These are phyloP conservation scores for Medicago ruthenica DNA, from an alignment of 306 rosid species.

Conservation along the genomic window DNA sequence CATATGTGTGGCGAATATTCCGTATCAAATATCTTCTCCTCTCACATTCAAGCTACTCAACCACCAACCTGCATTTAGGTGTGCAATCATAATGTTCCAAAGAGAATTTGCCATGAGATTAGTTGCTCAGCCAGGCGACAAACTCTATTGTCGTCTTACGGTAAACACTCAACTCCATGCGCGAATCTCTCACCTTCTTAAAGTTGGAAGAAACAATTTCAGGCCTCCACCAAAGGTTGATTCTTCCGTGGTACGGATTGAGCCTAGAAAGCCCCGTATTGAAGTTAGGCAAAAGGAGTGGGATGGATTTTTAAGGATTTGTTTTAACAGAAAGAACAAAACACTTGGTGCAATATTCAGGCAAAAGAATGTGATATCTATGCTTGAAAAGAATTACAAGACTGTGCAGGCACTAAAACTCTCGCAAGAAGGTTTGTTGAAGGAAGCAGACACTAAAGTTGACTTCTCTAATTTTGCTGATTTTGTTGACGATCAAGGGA, in stretches of 20 bases:
- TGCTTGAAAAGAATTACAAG: conserved; percentile 87
- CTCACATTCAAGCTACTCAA: conserved; percentile 85
- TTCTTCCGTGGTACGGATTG: conserved; percentile 87
- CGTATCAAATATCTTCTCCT: conserved; percentile 93
- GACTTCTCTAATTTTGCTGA: conserved; percentile 54
- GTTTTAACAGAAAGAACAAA: conserved; percentile 91
- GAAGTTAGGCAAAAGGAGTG: conserved; percentile 86
- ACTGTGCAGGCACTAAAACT: conserved; percentile 66
- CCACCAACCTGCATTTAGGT: conserved; percentile 81
- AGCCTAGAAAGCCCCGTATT: conserved; percentile 80
- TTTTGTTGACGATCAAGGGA: conserved; percentile 54
- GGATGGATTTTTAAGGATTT: conserved; percentile 89
- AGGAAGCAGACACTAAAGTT: conserved; percentile 43
- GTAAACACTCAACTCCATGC: conserved; percentile 89
- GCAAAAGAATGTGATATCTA: conserved; percentile 75
- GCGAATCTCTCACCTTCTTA: conserved; percentile 85
- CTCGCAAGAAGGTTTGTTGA: conserved; percentile 47
- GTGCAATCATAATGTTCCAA: conserved; percentile 97
- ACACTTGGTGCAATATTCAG: conserved; percentile 89
- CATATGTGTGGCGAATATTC: conserved; percentile 92
- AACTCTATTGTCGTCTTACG: conserved; percentile 86
- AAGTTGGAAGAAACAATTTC: conserved; percentile 90
- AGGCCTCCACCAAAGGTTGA: conserved; percentile 94
- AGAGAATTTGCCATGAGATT: conserved; percentile 93
- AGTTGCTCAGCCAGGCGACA: conserved; percentile 94